Evolutionary conservation across 2,329 filamentous ascomycete genomes (phyloP).

Genomic region (Didymosphaeria variabile): DNA sequence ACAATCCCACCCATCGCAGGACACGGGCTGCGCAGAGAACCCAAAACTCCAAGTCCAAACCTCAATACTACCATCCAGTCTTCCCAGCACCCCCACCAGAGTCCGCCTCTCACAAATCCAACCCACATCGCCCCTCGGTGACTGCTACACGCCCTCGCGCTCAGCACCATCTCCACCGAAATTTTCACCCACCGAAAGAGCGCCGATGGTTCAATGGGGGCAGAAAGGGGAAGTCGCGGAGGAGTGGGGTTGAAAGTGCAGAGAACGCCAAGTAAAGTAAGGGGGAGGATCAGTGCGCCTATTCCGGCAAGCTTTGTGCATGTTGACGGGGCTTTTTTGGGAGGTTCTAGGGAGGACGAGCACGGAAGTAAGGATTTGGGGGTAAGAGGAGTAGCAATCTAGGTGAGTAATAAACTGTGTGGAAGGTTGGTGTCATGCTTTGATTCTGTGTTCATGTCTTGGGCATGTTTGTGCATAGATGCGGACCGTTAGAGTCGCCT

Average conservation of each 20-base stretch:
- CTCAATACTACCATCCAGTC: too few relatives aligned
- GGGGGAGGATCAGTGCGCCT: constrained; percentile 13
- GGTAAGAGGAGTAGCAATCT: background rate
- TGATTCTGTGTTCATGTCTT: background rate
- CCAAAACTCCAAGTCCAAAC: background rate
- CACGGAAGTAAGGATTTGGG: background rate
- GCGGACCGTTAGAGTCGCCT: background rate
- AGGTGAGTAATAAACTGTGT: background rate
- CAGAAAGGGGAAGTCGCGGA: background rate
- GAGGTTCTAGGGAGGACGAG: background rate
- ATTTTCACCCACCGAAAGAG: background rate
- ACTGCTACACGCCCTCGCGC: constrained; percentile 13
- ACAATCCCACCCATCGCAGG: background rate
- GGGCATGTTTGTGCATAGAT: background rate
- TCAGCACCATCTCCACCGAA: constrained; percentile 14
- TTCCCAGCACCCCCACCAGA: background rate
- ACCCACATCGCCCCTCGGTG: background rate
- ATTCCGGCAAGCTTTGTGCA: constrained; percentile 15
- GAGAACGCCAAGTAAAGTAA: constrained; percentile 3
- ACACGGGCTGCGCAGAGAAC: constrained; percentile 1
- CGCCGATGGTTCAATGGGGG: background rate
- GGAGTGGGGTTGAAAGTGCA: background rate
- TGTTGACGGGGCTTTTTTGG: constrained; percentile 15
- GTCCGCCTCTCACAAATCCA: constrained; percentile 16
- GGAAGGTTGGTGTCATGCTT: background rate